These are phyloP conservation scores for Senna siamea DNA, from an alignment of 306 rosid genomes.

Conservation along the genomic window DNA sequence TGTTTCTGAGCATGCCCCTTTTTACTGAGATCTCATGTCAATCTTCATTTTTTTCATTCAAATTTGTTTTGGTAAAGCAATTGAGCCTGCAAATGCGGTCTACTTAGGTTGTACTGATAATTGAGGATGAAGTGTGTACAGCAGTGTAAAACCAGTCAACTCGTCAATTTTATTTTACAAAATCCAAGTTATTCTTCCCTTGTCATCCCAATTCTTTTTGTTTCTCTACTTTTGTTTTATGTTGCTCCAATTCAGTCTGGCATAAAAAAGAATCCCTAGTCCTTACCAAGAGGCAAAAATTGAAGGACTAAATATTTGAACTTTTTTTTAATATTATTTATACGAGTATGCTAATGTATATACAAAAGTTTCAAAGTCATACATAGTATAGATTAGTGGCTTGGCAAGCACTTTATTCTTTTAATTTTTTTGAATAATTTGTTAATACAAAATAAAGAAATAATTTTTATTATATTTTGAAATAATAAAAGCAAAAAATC, in stretches of 20 bases:
- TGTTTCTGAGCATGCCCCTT: conserved; percentile 57
- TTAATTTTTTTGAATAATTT: too few species aligned
- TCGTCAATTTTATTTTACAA: conserved; percentile 36
- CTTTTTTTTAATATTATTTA: too few species aligned
- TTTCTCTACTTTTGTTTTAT: not conserved
- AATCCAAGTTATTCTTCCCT: conserved; percentile 46
- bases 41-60: conserved; percentile 42
- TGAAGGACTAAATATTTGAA: too few species aligned
- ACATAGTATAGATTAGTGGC: too few species aligned
- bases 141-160: conserved; percentile 64
- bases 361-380: too few species aligned
- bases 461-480: too few species aligned
- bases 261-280: too few species aligned
- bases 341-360: too few species aligned
- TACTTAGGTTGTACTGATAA: conserved; percentile 61
- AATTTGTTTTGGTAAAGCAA: conserved; percentile 48
- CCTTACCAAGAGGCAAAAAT: too few species aligned
- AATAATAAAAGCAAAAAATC: too few species aligned
- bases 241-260: not conserved
- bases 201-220: not conserved
- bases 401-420: too few species aligned
- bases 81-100: conserved; percentile 61
- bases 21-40: conserved; percentile 38
- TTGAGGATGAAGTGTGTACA: conserved; percentile 77
- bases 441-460: too few species aligned